Evolutionary conservation across 2,329 filamentous ascomycete genomes (phyloP).

Genomic region (Paraconiothyrium sp.): DNA sequence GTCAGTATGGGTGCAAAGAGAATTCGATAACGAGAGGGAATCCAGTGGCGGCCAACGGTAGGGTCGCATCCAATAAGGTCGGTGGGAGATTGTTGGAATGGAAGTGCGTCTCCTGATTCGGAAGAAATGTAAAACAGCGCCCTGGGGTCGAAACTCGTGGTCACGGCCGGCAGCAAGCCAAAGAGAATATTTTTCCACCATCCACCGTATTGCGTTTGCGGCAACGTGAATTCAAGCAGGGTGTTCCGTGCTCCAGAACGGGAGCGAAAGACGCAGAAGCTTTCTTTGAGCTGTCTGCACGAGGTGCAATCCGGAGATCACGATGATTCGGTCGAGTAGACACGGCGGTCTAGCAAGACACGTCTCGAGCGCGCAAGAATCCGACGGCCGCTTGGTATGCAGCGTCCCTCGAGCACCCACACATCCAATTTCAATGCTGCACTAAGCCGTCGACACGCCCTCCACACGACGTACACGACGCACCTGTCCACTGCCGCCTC

Average conservation of each 20-base stretch:
- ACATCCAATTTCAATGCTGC: not conserved
- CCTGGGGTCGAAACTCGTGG: not conserved
- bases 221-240: not conserved
- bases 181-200: not conserved
- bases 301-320: constrained; percentile 1
- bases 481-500: not conserved
- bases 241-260: not conserved
- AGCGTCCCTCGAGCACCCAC: constrained; percentile 21
- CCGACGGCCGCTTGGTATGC: constrained; percentile 25
- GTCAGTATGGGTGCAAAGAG: constrained; percentile 25
- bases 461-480: not conserved
- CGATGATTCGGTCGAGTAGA: constrained; percentile 1
- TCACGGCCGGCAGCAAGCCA: not conserved
- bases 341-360: constrained; percentile 18
- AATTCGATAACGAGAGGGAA: not conserved
- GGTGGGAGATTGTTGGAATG: constrained; percentile 22
- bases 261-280: not conserved
- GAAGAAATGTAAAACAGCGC: constrained; percentile 18
- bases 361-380: constrained; percentile 18
- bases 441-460: not conserved
- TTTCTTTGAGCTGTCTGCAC: not conserved
- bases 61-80: not conserved
- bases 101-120: constrained; percentile 18
- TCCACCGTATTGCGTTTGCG: not conserved
- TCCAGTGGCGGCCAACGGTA: not conserved